Base-by-base conservation (phyloP, 179 eudicot species). In the Vitellaria paradoxa region DNA sequence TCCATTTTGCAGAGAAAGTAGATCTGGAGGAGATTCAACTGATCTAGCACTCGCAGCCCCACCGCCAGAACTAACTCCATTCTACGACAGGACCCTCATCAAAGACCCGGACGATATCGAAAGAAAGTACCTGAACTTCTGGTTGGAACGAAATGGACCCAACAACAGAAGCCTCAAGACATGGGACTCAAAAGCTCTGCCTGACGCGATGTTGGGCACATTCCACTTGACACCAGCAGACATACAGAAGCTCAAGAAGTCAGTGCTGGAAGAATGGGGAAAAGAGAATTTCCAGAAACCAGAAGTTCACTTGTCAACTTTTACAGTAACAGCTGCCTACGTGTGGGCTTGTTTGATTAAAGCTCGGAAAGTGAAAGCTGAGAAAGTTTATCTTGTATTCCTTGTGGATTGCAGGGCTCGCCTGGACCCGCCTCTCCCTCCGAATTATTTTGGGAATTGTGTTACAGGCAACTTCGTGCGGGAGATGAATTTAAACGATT, bases 371-470 rank as follows among this genome's bases (percentile, higher is more conserved):
- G 14, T 26, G 10, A 11, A 1, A 15, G 69, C 40, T 9, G 56
- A 72, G 71, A 65, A 52, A 30, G 49, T 57, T 57, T 84, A 83
- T 80, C 83, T 89, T 9, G 82, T 84, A 0, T 80, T 88, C 65
- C 73, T 74, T 7, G 91, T 87, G 0, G 88, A 89, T 3, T 86
- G 87, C 12, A 77, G 86, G 50, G 70, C 82, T 77, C 86, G 93
- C 5, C 63, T 90, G 53, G 67, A 72, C 9, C 84, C 69, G 14
- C 77, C 37, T 14, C 79, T 86, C 1, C 89, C 91, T 11, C 7
- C 20, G 0, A 81, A 14, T 7, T 90, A 90, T 68, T 81, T 90
- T 46, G 91, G 91, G 1, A 90, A 90, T 37, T 88, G 93, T n/a
- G 74, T 88, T 0, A 0, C 65, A 0, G 17, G 26, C 81, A 65